These are phyloP conservation scores for Hericium rajendrae DNA, from an alignment of 768 basidiomycete species.

Conservation along the genomic window DNA sequence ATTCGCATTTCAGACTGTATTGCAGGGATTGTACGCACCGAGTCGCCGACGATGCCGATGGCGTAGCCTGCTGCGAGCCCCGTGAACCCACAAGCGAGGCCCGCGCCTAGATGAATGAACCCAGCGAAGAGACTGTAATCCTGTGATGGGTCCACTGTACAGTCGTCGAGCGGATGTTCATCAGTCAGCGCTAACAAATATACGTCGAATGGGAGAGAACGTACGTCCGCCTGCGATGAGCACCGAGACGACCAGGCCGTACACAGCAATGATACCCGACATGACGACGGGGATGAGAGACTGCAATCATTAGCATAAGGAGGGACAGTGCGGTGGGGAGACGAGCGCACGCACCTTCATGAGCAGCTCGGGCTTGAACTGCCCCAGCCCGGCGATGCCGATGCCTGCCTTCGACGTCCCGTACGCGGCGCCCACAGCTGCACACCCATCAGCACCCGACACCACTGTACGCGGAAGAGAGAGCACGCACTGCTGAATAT, in stretches of 20 bases:
- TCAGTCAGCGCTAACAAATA: neutral
- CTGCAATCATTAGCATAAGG: neutral
- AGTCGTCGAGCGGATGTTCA: neutral
- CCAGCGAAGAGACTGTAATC: conserved; percentile 68
- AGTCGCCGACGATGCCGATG: conserved; percentile 97
- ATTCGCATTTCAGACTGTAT: neutral
- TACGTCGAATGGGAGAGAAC: conserved; percentile 23
- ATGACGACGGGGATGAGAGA: conserved; percentile 82
- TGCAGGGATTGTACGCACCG: conserved; percentile 28
- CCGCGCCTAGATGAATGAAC: conserved; percentile 90
- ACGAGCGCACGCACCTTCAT: conserved; percentile 68
- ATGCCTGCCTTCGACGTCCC: conserved; percentile 99
- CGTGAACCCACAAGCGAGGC: conserved; percentile 84
- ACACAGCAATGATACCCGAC: conserved; percentile 99
- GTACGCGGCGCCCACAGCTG: conserved; percentile 32
- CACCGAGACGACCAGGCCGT: conserved; percentile 98
- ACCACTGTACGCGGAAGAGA: neutral
- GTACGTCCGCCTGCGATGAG: conserved; percentile 81
- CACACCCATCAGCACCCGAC: conserved; percentile 29
- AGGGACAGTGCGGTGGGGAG: neutral
- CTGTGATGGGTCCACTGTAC: conserved; percentile 11
- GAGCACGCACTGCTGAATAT: neutral
- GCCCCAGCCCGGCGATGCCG: conserved; percentile 91
- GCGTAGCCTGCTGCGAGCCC: conserved; percentile 97
- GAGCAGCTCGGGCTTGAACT: conserved; percentile 91